phyloP scores from a whole-genome alignment of 768 basidiomycete genomes.

The Steccherinum ochraceum region DNA sequence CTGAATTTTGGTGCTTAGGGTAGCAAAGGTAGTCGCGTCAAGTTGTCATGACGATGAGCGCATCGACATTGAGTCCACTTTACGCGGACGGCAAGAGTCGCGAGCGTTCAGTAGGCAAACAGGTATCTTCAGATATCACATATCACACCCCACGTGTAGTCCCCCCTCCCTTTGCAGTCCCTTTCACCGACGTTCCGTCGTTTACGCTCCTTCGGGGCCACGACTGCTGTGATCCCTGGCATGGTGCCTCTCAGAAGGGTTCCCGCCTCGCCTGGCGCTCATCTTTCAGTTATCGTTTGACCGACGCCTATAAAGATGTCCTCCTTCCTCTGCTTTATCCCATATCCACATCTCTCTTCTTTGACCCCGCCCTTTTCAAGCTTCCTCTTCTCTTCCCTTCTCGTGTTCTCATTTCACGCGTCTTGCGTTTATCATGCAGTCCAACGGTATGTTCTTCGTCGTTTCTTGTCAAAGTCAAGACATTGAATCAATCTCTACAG shows the following conservation, averaged over 20 bases:
- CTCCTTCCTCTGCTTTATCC: not conserved
- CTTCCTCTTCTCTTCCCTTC: slow-evolving; percentile 2
- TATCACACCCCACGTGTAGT: not conserved
- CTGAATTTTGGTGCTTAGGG: too few species aligned
- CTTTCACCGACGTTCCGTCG: not conserved
- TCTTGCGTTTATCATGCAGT: slow-evolving; percentile 6
- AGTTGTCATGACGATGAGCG: too few species aligned
- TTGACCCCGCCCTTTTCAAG: not conserved
- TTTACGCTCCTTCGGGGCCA: not conserved
- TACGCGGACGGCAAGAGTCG: too few species aligned
- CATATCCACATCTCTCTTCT: not conserved
- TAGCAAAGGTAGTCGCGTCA: too few species aligned
- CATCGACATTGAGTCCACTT: too few species aligned
- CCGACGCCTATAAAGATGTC: not conserved
- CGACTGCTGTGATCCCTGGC: not conserved
- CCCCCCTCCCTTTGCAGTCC: not conserved
- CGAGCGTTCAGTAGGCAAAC: not conserved
- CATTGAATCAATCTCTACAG: slow-evolving; percentile 1
- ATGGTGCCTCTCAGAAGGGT: not conserved
- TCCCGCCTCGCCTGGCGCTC: not conserved
- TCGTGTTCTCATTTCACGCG: not conserved
- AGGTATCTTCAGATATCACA: not conserved
- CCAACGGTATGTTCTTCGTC: slow-evolving; percentile 3
- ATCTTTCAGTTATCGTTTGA: not conserved
- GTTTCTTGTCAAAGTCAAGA: not conserved